phyloP scores from a whole-genome alignment of 2,329 filamentous ascomycete species.

The Hysterium pulicare region DNA sequence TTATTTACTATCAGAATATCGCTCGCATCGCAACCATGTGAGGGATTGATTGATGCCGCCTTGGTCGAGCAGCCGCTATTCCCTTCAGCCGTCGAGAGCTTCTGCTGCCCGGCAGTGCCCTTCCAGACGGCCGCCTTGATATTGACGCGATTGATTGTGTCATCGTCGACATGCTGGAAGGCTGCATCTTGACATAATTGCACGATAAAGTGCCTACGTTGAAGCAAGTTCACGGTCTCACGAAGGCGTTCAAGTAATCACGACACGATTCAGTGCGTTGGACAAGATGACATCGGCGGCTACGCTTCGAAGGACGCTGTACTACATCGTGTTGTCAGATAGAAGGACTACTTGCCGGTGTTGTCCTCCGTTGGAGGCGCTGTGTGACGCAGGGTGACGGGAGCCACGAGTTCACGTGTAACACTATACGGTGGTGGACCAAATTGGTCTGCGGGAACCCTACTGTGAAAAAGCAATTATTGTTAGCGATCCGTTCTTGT shows the following conservation, averaged over 20 bases:
- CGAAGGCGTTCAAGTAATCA: slow-evolving; percentile 16
- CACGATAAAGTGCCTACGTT: slow-evolving; percentile 10
- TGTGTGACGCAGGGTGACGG: slow-evolving; percentile 2
- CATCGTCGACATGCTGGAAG: slow-evolving; percentile 7
- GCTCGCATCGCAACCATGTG: slow-evolving; percentile 15
- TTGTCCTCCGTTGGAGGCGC: slow-evolving; percentile 5
- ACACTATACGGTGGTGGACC: slow-evolving; percentile 5
- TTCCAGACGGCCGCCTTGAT: slow-evolving; percentile 16
- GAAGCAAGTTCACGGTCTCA: slow-evolving; percentile 23
- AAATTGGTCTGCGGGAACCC: too few species aligned
- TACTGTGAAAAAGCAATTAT: too few species aligned
- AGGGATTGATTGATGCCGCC: slow-evolving; percentile 24
- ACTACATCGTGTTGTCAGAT: slow-evolving; percentile 4
- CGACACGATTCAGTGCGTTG: slow-evolving; percentile 4
- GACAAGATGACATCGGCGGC: slow-evolving; percentile 17
- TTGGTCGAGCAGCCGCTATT: slow-evolving; percentile 14
- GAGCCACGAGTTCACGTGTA: slow-evolving; percentile 14
- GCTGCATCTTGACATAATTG: slow-evolving; percentile 19
- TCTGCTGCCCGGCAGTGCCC: slow-evolving; percentile 4
- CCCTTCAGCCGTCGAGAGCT: slow-evolving; percentile 22
- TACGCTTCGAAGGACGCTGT: slow-evolving; percentile 1
- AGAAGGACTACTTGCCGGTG: slow-evolving; percentile 5
- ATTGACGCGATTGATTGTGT: slow-evolving; percentile 13
- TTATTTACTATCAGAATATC: slow-evolving; percentile 10
- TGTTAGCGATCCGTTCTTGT: too few species aligned